Evolutionary conservation across 1,284 basidiomycete species (phyloP).

Genomic region (Trametes hirsuta): DNA sequence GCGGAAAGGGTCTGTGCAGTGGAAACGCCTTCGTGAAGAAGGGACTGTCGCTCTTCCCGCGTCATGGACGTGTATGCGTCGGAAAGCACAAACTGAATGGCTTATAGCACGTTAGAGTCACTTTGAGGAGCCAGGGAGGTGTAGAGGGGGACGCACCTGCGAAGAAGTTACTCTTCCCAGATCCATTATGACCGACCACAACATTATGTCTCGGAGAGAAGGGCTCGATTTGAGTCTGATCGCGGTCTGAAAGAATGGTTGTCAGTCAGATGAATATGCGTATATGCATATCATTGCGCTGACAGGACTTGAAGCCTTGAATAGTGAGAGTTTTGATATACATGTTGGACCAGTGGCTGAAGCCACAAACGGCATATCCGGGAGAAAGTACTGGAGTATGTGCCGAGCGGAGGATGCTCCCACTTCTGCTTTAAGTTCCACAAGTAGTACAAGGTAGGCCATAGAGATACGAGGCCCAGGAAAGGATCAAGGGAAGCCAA

Average conservation of each 20-base stretch:
- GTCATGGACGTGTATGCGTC: conserved; percentile 98
- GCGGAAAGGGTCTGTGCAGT: conserved; percentile 91
- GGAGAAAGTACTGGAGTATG: neutral
- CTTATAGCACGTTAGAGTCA: conserved; percentile 40
- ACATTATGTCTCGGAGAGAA: conserved; percentile 90
- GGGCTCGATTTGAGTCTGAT: conserved; percentile 83
- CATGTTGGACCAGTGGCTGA: conserved; percentile 44
- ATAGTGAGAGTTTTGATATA: conserved; percentile 93
- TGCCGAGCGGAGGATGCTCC: neutral
- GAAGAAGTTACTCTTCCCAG: conserved; percentile 97
- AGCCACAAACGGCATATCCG: neutral
- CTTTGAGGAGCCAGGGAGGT: neutral
- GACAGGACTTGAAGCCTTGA: conserved; percentile 97
- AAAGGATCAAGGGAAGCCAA: too few relatives aligned
- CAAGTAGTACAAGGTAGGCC: too few relatives aligned
- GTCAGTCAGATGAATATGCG: neutral
- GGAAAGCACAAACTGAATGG: conserved; percentile 96
- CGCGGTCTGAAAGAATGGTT: conserved; percentile 54
- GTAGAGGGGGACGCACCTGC: conserved; percentile 59
- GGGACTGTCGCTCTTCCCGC: conserved; percentile 88
- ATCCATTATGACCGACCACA: conserved; percentile 93
- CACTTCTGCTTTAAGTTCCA: neutral
- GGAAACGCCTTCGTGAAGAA: conserved; percentile 93
- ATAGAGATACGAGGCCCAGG: neutral
- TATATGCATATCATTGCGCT: conserved; percentile 22